Evolutionary conservation across 2,329 filamentous ascomycete species (phyloP), one percentile per base, ranked within the genome.

Genomic region (Diaporthe ilicicola): DNA sequence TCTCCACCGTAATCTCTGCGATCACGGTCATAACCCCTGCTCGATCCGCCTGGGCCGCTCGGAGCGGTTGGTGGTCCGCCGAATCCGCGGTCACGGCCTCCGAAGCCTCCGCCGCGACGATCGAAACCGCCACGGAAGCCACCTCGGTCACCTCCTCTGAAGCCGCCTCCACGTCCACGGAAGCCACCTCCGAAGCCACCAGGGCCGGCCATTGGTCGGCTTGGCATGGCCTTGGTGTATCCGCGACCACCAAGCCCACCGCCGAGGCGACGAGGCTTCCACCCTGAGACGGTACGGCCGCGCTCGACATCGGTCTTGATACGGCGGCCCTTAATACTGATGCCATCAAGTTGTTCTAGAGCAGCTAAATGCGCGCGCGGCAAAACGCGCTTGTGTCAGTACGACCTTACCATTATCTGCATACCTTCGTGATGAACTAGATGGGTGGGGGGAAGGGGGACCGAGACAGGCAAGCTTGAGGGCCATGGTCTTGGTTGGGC

Each of bases 301-400:
- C 96, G 92, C 84, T 99, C 96, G 73, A 98, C 95, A 80, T 99
- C 96, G 78, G 98, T 94, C 79, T 97, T 90, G 78, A 98, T 93
- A 77, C 92, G 91, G 78, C 95, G 91, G 79, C 97, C 95, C 81
- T 94, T 97, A 84, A 99, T 97, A 76, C 92, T 91, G 78, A 97
- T 93, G 75, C 94, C 94, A 87, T 98, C 95, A 80, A 88, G 91
- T 76, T 86, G 83, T 78, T 91, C 97, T 86, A 98, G 91, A 82
- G 96, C 96, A 87, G 95, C 96, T 97, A 88, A 53, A 84, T 87
- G 82, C 80, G 82, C 83, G 82, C 84, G 86, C 87, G 84, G 67
- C 87, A 83, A 85, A 84, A 84, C 82, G 88, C 88, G 86, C 88
- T 78, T 80, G 85, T 90, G 91, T 93, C 84, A 93, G 91, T 92